phyloP scores from a whole-genome alignment of 2,329 filamentous ascomycete species.

The Colletotrichum salicis region DNA sequence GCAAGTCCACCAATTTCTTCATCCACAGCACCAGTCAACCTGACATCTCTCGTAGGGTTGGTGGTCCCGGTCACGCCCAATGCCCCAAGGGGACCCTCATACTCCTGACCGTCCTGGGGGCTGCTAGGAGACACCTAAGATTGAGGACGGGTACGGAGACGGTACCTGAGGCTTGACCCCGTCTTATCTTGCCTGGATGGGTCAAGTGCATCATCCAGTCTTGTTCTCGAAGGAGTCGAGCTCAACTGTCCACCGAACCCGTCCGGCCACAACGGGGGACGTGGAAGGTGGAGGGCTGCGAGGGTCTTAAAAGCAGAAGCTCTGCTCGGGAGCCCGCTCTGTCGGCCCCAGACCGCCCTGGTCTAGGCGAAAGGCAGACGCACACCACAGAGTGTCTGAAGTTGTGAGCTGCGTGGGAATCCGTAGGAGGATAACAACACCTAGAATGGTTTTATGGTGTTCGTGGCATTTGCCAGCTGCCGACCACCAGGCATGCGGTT shows the following conservation, averaged over 20 bases:
- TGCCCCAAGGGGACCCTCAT: neutral
- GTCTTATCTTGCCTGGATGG: slow-evolving; percentile 15
- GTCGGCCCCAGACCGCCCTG: slow-evolving; percentile 27
- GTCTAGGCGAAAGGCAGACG: neutral
- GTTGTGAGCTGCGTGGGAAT: neutral
- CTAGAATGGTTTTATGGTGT: neutral
- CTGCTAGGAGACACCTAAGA: neutral
- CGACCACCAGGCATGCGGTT: neutral
- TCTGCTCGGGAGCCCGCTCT: slow-evolving; percentile 25
- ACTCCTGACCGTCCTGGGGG: slow-evolving; percentile 7
- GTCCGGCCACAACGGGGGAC: slow-evolving; percentile 17
- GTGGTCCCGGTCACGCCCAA: neutral
- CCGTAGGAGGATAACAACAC: neutral
- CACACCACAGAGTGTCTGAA: neutral
- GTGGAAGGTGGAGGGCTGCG: slow-evolving; percentile 26
- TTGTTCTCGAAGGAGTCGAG: slow-evolving; percentile 24
- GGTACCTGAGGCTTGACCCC: slow-evolving; percentile 26
- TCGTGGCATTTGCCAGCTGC: neutral
- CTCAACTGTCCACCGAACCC: slow-evolving; percentile 14
- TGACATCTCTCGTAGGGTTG: slow-evolving; percentile 8
- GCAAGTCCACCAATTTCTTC: slow-evolving; percentile 21
- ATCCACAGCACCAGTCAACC: slow-evolving; percentile 6
- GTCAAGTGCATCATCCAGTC: slow-evolving; percentile 4
- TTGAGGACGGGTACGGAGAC: slow-evolving; percentile 5
- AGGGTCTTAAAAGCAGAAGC: slow-evolving; percentile 27